A percentile compares a stretch with the other conserved stretches of the same genome.
phyloP scores from a whole-genome alignment of 164 flowering plant species.

The Vitis vinifera region DNA sequence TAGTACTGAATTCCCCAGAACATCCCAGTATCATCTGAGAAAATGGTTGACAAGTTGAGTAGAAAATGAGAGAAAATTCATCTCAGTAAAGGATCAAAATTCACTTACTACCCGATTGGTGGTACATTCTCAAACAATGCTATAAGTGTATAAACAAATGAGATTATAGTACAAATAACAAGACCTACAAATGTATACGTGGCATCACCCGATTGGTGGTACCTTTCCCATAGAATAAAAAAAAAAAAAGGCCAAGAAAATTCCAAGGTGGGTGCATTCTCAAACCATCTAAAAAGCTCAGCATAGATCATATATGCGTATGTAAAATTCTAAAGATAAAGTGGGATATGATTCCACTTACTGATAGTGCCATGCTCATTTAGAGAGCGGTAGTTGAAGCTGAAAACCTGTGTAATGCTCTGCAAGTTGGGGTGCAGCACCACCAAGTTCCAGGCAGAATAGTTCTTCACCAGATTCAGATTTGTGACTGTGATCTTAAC shows the following conservation, averaged over 20 bases:
- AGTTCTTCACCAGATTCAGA: conserved; percentile 54
- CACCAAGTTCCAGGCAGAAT: conserved; percentile 69
- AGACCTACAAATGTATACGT: too few species aligned
- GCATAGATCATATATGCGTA: too few species aligned
- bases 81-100: too few species aligned
- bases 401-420: conserved; percentile 56
- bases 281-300: too few species aligned
- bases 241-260: background rate
- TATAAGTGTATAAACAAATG: too few species aligned
- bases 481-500: conserved; percentile 70
- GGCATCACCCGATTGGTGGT: too few species aligned
- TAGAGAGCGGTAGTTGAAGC: conserved; percentile 74
- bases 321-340: background rate
- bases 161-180: too few species aligned
- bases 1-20: conserved; percentile 70
- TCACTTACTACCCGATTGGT: too few species aligned
- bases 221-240: too few species aligned
- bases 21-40: conserved; percentile 79
- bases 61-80: too few species aligned
- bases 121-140: too few species aligned
- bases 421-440: conserved; percentile 67
- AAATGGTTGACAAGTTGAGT: background rate
- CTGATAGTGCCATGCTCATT: conserved; percentile 48
- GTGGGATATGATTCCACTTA: conserved; percentile 31
- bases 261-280: too few species aligned